Evolutionary conservation across 2,329 filamentous ascomycete species (phyloP), one percentile per base, ranked within the genome.

Genomic region (Alternaria gansuensis): DNA sequence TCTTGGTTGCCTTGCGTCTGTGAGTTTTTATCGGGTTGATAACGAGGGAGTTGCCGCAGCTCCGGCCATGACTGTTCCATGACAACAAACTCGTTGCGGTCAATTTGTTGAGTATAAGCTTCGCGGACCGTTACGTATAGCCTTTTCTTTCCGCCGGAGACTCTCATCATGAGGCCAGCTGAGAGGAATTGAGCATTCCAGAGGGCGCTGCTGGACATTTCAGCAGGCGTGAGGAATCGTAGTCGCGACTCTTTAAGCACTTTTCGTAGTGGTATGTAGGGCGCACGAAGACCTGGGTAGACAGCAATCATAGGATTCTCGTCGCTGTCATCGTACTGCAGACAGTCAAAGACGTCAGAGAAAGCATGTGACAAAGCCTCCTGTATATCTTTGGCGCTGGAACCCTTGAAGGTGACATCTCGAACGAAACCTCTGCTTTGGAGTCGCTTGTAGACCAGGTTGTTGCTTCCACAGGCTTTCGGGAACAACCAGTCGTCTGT

Each of bases 241-340:
- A 94, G 82, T 26, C 87, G 85, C 0, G 88, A 88, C 57, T 92
- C 89, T 70, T 90, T 92, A 71, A 90, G 86, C 3, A 92, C 80
- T 74, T 93, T 93, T 50, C 90, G 86, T 17, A 94, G 80, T 5
- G 91, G 91, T n/a, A 93, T 84, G 84, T 90, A 92, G 0, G 85
- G 77, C 41, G 89, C 87, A 53, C 85, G 83, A 17, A 93, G 80
- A 5, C 88, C 90, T 21, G 88, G 79, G 36, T 70, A 68, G 1
- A 66, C 50, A 33, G 57, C 55, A n/a, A 74, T 57, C 41, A 66
- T 65, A 7, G 65, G 65, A n/a, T 72, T 67, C n/a, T 68, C 65
- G 34, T 71, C 69, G 23, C 68, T 64, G 24, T 72, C 65, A 11
- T 68, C 68, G 34, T 73, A 72, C 28, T 66, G 65, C 11, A 77